A percentile compares a stretch with the other conserved stretches of the same genome.
Conservation (phyloP, 2,329 filamentous ascomycete genomes). For the Diaporthe aspalathi region DNA sequence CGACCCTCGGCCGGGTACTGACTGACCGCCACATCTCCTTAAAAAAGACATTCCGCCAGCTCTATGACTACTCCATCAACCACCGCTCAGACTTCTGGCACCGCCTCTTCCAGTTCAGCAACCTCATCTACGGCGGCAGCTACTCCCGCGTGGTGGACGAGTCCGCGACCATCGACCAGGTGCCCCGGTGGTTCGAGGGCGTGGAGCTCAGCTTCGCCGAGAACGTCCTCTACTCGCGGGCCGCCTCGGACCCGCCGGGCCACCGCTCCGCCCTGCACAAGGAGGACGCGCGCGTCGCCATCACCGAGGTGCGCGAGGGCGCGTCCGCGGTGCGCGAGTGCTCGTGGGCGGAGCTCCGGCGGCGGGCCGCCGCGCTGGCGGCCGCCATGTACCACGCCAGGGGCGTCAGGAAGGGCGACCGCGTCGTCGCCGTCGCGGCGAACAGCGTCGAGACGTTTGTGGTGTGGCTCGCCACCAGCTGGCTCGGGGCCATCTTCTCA, state of each 20-base stretch:
- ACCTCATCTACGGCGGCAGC: conserved; percentile 72
- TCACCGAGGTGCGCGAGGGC: conserved; percentile 80
- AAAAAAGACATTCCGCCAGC: conserved; percentile 71
- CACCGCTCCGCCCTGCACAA: conserved; percentile 68
- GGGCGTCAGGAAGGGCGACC: conserved; percentile 77
- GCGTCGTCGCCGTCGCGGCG: conserved; percentile 79
- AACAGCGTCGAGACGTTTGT: conserved; percentile 81
- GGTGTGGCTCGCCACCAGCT: conserved; percentile 76
- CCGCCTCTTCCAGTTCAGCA: conserved; percentile 69
- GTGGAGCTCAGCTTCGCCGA: conserved; percentile 82
- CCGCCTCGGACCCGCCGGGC: conserved; percentile 51
- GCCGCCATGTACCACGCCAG: conserved; percentile 71
- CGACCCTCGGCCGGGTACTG: neutral
- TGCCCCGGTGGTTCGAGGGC: conserved; percentile 83
- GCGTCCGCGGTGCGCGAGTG: conserved; percentile 65
- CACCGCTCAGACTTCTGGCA: conserved; percentile 74
- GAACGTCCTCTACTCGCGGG: conserved; percentile 76
- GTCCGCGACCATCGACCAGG: conserved; percentile 72
- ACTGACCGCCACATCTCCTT: neutral
- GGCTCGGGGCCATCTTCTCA: conserved; percentile 80
- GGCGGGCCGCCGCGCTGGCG: conserved; percentile 67
- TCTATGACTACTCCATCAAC: conserved; percentile 76
- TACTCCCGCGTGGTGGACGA: conserved; percentile 75
- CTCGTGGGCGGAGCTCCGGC: conserved; percentile 75
- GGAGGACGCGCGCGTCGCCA: conserved; percentile 76